Evolutionary conservation across 345 rosid species (phyloP).

Genomic region (Eucalyptus regnans): DNA sequence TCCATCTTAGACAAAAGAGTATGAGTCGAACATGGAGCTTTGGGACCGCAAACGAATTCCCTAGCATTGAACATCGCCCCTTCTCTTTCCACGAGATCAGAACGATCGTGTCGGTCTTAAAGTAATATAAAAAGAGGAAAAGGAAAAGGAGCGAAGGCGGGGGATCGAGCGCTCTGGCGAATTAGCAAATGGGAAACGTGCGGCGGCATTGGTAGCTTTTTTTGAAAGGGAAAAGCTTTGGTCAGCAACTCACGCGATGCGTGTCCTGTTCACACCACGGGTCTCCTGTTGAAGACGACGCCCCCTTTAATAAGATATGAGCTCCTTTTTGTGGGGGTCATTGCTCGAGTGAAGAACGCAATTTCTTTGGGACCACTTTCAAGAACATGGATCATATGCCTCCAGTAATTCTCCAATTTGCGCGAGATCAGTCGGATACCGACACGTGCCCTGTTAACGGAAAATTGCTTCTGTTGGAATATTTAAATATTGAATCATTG

Average conservation of each 20-base stretch:
- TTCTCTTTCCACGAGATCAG: background rate
- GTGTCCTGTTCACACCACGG: background rate
- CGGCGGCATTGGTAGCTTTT: background rate
- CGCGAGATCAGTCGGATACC: background rate
- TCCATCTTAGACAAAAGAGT: background rate
- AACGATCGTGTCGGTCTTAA: background rate
- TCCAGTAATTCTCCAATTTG: background rate
- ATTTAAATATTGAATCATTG: background rate
- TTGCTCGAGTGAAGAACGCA: background rate
- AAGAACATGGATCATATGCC: background rate
- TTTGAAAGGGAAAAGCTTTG: background rate
- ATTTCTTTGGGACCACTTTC: background rate
- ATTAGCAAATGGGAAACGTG: background rate
- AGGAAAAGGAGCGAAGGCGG: rapidly evolving
- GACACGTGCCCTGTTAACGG: rapidly evolving
- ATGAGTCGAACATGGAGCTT: background rate
- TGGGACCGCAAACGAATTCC: background rate
- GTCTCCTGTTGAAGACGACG: background rate
- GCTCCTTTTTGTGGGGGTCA: background rate
- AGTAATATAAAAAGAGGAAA: background rate
- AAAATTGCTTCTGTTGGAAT: background rate
- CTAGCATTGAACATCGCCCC: background rate
- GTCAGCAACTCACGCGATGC: background rate
- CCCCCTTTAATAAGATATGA: background rate
- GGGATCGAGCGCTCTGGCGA: background rate